Evolutionary conservation across 495 filamentous ascomycete species (phyloP).

Genomic region (Aspergillus avenaceus): DNA sequence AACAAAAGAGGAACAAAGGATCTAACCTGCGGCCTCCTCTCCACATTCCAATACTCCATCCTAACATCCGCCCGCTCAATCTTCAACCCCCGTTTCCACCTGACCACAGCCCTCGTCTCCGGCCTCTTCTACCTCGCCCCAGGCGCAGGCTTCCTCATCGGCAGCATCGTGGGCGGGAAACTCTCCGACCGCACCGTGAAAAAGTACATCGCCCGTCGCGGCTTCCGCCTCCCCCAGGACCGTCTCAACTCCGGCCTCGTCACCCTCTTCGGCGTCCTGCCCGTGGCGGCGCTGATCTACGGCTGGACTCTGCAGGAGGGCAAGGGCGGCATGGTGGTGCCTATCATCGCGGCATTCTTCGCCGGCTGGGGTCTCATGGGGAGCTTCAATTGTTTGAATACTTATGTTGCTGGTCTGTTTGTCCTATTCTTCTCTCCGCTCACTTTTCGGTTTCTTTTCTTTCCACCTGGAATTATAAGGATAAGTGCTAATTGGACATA

Average conservation of each 20-base stretch:
- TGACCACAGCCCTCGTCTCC: slow-evolving; percentile 61
- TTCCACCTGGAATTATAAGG: neutral
- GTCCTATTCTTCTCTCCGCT: neutral
- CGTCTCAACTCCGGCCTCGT: slow-evolving; percentile 60
- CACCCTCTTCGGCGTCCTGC: slow-evolving; percentile 58
- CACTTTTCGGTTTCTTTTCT: neutral
- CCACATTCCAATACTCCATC: slow-evolving; percentile 68
- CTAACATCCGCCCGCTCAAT: slow-evolving; percentile 71
- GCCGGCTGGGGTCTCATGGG: slow-evolving; percentile 67
- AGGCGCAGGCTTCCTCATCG: slow-evolving; percentile 63
- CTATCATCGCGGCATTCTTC: slow-evolving; percentile 64
- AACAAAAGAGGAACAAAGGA: slow-evolving; percentile 26
- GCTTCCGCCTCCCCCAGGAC: slow-evolving; percentile 67
- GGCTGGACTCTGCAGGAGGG: slow-evolving; percentile 64
- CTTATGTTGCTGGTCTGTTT: slow-evolving; percentile 63
- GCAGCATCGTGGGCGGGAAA: slow-evolving; percentile 65
- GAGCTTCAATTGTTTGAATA: slow-evolving; percentile 68
- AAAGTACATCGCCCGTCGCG: slow-evolving; percentile 55
- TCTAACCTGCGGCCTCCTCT: slow-evolving; percentile 57
- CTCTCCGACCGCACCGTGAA: slow-evolving; percentile 65
- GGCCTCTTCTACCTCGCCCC: slow-evolving; percentile 78
- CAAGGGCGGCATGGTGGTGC: slow-evolving; percentile 61
- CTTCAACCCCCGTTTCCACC: slow-evolving; percentile 67
- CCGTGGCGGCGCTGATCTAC: slow-evolving; percentile 62
- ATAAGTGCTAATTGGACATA: neutral